Conservation (phyloP, 768 basidiomycete genomes). For the Kwoniella heveanensis region DNA sequence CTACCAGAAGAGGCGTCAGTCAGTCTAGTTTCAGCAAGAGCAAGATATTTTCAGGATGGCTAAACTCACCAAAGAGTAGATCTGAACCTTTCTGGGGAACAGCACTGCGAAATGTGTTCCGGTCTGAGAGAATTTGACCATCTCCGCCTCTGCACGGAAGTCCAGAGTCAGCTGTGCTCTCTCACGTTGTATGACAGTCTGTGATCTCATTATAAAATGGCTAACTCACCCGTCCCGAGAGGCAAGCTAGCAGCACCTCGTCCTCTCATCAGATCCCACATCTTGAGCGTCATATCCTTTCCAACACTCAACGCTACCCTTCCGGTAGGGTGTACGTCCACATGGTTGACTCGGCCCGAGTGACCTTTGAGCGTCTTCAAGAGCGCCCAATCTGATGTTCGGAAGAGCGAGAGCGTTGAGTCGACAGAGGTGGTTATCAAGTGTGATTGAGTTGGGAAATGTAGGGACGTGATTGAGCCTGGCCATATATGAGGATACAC, state of each 20-base stretch:
- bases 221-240: constrained; percentile 73
- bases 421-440: constrained; percentile 91
- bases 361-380: constrained; percentile 87
- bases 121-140: constrained; percentile 81
- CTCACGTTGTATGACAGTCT: too few species aligned
- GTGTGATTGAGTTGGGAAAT: constrained; percentile 84
- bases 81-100: constrained; percentile 70
- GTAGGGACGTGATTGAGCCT: constrained; percentile 90
- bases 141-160: constrained; percentile 71
- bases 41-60: not conserved
- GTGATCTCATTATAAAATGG: too few species aligned
- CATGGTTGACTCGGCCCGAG: constrained; percentile 84
- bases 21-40: too few species aligned
- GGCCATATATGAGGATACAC: too few species aligned
- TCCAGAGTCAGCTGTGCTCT: too few species aligned
- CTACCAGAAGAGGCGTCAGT: too few species aligned
- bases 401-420: constrained; percentile 84
- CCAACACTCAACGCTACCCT: constrained; percentile 90
- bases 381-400: constrained; percentile 90
- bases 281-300: constrained; percentile 80
- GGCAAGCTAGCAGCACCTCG: constrained; percentile 85
- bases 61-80: constrained; percentile 73
- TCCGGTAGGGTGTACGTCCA: constrained; percentile 89
- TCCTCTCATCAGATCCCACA: constrained; percentile 99
- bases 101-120: constrained; percentile 82